Conservation (phyloP, 73 alveolate genomes). For the Tetrahymena borealis region DNA sequence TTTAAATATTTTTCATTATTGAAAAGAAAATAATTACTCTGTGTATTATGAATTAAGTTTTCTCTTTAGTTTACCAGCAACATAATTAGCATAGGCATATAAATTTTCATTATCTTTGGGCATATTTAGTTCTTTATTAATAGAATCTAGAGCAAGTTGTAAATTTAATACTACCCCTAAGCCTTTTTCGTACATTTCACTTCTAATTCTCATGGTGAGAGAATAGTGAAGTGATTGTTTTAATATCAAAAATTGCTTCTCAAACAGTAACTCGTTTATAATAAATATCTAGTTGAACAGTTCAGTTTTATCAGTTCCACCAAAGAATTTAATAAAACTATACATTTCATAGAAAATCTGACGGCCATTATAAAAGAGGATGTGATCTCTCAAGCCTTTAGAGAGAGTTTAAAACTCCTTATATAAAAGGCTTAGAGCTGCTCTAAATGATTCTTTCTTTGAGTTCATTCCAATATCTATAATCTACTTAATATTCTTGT, state of each 20-base stretch:
- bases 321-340: neutral
- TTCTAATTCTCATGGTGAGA: neutral
- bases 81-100: neutral
- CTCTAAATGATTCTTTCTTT: neutral
- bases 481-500: neutral
- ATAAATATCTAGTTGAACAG: neutral
- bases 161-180: neutral
- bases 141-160: neutral
- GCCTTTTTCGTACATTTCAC: neutral
- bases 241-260: neutral
- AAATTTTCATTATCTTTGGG: neutral
- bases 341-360: neutral
- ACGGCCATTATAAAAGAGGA: neutral
- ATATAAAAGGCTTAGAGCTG: neutral
- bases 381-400: neutral
- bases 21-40: neutral
- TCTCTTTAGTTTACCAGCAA: neutral
- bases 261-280: neutral
- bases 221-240: neutral
- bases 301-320: neutral
- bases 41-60: neutral
- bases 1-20: neutral
- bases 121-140: neutral
- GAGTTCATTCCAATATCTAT: neutral
- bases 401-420: neutral